These are phyloP conservation scores for Aspergillus glaucus DNA, from an alignment of 2,329 filamentous ascomycete genomes.

Conservation along the genomic window DNA sequence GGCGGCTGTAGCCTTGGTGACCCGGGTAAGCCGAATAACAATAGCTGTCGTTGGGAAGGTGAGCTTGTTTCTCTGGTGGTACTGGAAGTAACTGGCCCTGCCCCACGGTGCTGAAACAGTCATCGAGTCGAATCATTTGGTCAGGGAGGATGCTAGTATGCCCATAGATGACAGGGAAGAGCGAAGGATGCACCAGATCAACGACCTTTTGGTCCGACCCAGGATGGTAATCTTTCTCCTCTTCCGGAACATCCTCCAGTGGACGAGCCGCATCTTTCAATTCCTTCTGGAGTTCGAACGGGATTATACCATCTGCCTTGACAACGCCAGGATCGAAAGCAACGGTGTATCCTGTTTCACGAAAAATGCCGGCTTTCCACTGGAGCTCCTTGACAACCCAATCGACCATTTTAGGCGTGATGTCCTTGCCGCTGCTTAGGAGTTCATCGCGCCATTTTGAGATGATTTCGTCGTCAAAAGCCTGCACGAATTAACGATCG, in stretches of 20 bases:
- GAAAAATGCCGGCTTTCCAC: slow-evolving; percentile 41
- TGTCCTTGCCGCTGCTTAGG: slow-evolving; percentile 9
- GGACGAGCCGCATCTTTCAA: slow-evolving; percentile 43
- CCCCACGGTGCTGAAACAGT: slow-evolving; percentile 17
- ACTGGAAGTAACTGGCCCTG: slow-evolving; percentile 6
- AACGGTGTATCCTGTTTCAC: slow-evolving; percentile 34
- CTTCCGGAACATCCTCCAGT: slow-evolving; percentile 45
- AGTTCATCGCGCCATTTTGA: slow-evolving; percentile 31
- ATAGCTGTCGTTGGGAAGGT: background rate
- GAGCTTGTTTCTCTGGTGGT: background rate
- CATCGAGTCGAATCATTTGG: slow-evolving; percentile 12
- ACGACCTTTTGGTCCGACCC: slow-evolving; percentile 53
- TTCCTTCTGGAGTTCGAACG: slow-evolving; percentile 32
- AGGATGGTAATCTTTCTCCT: slow-evolving; percentile 58
- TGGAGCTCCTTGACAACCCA: slow-evolving; percentile 43
- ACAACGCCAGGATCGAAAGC: slow-evolving; percentile 43
- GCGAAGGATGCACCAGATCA: slow-evolving; percentile 60
- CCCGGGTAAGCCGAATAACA: background rate
- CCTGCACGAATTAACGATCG: slow-evolving; percentile 5
- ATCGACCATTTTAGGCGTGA: slow-evolving; percentile 30
- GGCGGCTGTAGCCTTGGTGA: slow-evolving; percentile 15
- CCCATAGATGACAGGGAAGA: slow-evolving; percentile 31
- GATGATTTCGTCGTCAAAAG: slow-evolving; percentile 31
- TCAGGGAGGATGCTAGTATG: slow-evolving; percentile 18
- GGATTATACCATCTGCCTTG: slow-evolving; percentile 49